Evolutionary conservation across 2,329 filamentous ascomycete species (phyloP).

Genomic region (Dactylellina sp.): DNA sequence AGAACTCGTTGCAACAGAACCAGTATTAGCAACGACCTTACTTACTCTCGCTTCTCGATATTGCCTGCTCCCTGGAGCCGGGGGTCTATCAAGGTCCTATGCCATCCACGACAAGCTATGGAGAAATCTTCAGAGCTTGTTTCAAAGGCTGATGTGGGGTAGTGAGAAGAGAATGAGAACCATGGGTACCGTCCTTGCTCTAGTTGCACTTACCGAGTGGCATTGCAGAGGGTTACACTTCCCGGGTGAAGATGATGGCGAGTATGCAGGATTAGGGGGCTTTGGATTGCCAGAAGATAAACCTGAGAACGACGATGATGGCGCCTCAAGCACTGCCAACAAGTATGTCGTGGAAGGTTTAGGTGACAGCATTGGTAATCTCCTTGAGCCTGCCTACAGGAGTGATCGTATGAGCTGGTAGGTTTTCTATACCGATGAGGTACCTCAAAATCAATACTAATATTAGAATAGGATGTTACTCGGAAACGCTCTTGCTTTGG

Average conservation of each 20-base stretch:
- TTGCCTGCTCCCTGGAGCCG: slow-evolving; percentile 80
- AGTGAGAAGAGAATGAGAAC: slow-evolving; percentile 73
- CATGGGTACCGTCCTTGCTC: slow-evolving; percentile 90
- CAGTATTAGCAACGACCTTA: slow-evolving; percentile 89
- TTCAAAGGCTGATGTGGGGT: slow-evolving; percentile 90
- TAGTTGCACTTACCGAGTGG: slow-evolving; percentile 96
- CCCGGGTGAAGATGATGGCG: slow-evolving; percentile 77
- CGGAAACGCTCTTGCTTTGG: slow-evolving; percentile 87
- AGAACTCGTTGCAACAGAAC: slow-evolving; percentile 86
- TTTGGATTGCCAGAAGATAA: slow-evolving; percentile 76
- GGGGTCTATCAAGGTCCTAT: slow-evolving; percentile 83
- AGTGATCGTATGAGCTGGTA: slow-evolving; percentile 64
- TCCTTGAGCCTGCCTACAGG: slow-evolving; percentile 95
- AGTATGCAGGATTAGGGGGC: slow-evolving; percentile 73
- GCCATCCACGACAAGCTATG: slow-evolving; percentile 95
- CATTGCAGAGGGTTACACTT: slow-evolving; percentile 95
- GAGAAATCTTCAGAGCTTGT: slow-evolving; percentile 94
- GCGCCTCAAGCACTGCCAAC: slow-evolving; percentile 70
- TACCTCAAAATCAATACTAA: slow-evolving; percentile 66
- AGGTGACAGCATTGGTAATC: slow-evolving; percentile 88
- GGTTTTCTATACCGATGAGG: background rate
- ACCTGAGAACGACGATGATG: slow-evolving; percentile 57
- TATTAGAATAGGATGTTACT: slow-evolving; percentile 98
- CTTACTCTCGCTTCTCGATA: slow-evolving; percentile 92
- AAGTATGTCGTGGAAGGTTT: slow-evolving; percentile 59